These are phyloP conservation scores for Podospora sp. DNA, from an alignment of 495 filamentous ascomycete species.

Conservation along the genomic window DNA sequence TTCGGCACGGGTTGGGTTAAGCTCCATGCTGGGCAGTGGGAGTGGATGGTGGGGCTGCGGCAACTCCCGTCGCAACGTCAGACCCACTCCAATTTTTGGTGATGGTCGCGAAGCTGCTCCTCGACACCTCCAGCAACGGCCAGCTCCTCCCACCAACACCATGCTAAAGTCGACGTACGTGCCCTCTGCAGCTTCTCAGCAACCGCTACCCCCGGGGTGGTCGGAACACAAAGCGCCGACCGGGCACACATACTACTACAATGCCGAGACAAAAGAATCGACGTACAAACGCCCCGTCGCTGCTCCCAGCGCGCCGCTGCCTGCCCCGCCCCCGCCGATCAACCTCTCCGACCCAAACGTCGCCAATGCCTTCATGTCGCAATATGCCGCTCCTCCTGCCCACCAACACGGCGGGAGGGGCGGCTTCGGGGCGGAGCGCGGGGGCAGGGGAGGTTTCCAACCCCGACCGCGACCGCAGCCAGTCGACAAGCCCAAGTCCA, in stretches of 20 bases:
- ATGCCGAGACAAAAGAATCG: slow-evolving; percentile 81
- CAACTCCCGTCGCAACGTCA: not conserved
- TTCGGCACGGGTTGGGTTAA: too few species aligned
- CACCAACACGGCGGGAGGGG: slow-evolving; percentile 35
- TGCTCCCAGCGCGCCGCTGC: slow-evolving; percentile 22
- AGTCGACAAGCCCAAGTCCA: slow-evolving; percentile 78
- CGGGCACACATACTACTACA: slow-evolving; percentile 88
- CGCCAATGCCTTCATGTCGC: slow-evolving; percentile 51
- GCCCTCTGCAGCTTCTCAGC: slow-evolving; percentile 43
- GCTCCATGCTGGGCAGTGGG: not conserved
- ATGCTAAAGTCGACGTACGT: slow-evolving; percentile 71
- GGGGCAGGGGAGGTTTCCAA: slow-evolving; percentile 53
- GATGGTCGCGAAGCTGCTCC: not conserved
- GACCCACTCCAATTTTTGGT: slow-evolving; percentile 10
- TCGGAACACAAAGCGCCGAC: slow-evolving; percentile 90
- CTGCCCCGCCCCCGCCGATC: slow-evolving; percentile 41
- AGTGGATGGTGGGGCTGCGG: not conserved
- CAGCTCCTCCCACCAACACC: slow-evolving; percentile 2
- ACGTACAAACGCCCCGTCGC: slow-evolving; percentile 75
- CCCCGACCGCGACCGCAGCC: slow-evolving; percentile 63
- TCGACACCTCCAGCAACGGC: not conserved
- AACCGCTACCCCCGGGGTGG: slow-evolving; percentile 79
- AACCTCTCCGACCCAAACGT: slow-evolving; percentile 49
- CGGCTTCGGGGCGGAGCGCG: slow-evolving; percentile 41
- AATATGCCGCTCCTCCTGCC: slow-evolving; percentile 37